Evolutionary conservation across 345 rosid genomes (phyloP).

Genomic region (Eucalyptus marginata): DNA sequence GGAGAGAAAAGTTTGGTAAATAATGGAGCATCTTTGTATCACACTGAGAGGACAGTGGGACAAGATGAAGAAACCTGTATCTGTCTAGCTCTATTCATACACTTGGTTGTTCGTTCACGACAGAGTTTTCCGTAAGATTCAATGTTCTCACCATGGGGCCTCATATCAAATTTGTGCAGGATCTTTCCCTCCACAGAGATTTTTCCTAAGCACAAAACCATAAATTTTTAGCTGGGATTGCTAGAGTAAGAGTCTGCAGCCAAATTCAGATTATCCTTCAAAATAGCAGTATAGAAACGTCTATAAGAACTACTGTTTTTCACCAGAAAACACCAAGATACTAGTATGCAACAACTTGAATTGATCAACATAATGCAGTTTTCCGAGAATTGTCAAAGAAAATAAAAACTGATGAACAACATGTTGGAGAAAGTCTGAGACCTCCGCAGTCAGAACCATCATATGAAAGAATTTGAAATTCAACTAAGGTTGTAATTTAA

Average conservation of each 20-base stretch:
- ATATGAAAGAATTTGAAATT: background rate
- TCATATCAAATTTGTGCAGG: slow-evolving; percentile 74
- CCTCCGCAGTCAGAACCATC: background rate
- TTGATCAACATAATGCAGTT: background rate
- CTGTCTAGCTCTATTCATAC: slow-evolving; percentile 62
- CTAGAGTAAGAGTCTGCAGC: background rate
- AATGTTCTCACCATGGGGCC: slow-evolving; percentile 59
- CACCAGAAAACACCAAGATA: background rate
- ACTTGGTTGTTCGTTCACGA: slow-evolving; percentile 69
- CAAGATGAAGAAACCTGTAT: slow-evolving; percentile 36
- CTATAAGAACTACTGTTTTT: background rate
- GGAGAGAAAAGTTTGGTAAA: background rate
- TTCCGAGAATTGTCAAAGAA: background rate
- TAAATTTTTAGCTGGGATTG: background rate
- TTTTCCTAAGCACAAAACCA: background rate
- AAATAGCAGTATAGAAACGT: background rate
- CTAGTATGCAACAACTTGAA: background rate
- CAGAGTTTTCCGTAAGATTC: slow-evolving; percentile 74
- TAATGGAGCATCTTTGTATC: background rate
- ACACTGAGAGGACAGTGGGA: background rate
- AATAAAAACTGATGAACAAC: background rate
- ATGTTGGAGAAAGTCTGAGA: background rate
- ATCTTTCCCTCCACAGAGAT: slow-evolving; percentile 68
- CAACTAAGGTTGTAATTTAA: background rate
- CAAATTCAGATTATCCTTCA: background rate